These are phyloP conservation scores for Canavalia gladiata DNA, from an alignment of 306 rosid genomes.

Conservation along the genomic window DNA sequence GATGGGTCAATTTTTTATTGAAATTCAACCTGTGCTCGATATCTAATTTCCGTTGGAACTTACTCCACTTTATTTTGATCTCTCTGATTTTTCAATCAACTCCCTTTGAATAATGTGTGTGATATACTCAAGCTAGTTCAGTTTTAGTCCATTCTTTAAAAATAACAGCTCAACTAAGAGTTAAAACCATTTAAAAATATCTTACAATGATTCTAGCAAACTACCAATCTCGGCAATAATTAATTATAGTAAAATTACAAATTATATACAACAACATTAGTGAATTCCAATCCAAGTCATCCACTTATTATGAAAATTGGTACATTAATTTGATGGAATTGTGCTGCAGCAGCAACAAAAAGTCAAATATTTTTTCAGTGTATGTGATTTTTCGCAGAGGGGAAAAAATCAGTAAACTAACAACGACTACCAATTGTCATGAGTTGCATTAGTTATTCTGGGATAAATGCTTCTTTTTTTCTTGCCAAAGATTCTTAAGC, in stretches of 20 bases:
- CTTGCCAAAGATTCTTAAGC: not conserved
- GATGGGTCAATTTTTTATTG: not conserved
- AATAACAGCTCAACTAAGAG: constrained; percentile 46
- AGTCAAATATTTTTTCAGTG: not conserved
- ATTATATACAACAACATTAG: not conserved
- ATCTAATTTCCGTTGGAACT: constrained; percentile 39
- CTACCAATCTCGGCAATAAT: not conserved
- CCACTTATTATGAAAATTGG: not conserved
- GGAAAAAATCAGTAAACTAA: not conserved
- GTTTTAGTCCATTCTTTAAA: constrained; percentile 27
- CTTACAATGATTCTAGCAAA: not conserved
- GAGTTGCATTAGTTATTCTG: not conserved
- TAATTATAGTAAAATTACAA: not conserved
- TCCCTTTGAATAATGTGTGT: constrained; percentile 37
- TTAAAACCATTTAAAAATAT: not conserved
- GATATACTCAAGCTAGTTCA: constrained; percentile 42
- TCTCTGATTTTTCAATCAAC: constrained; percentile 23
- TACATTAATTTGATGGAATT: not conserved
- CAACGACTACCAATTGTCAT: not conserved
- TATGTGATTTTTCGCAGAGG: not conserved
- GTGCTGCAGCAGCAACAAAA: not conserved
- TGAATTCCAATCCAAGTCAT: not conserved
- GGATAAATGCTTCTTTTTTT: constrained; percentile 14
- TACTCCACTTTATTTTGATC: constrained; percentile 42
- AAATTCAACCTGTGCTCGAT: not conserved